Percentiles rank a stretch among this genome's conserved stretches.
Conservation (phyloP, 2,329 filamentous ascomycete genomes). For the Madurella fahalii region DNA sequence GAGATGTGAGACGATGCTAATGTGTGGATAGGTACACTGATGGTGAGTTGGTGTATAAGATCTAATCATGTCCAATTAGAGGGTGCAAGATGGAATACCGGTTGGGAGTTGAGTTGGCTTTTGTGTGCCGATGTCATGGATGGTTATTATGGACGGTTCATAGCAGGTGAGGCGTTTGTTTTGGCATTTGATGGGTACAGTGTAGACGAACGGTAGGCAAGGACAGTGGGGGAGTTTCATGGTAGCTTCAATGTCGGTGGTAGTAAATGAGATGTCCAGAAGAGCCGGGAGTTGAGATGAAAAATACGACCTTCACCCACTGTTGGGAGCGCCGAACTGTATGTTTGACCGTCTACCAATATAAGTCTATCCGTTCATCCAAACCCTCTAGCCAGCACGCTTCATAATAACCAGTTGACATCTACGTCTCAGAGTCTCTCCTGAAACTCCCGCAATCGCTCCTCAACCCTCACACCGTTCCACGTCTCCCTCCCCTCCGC, state of each 20-base stretch:
- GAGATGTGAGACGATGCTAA: slow-evolving; percentile 6
- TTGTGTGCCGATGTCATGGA: neutral
- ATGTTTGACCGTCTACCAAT: too few relatives aligned
- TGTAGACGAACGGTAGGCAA: neutral
- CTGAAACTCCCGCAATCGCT: slow-evolving; percentile 51
- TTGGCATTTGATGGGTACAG: neutral
- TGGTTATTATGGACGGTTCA: neutral
- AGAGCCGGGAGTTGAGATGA: too few relatives aligned
- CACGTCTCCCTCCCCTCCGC: slow-evolving; percentile 51
- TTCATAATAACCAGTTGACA: too few relatives aligned
- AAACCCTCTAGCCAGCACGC: too few relatives aligned
- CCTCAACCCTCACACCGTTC: slow-evolving; percentile 54
- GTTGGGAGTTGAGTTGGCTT: too few relatives aligned
- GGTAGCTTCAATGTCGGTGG: too few relatives aligned
- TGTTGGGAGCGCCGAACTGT: too few relatives aligned
- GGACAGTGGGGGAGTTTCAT: neutral
- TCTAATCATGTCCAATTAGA: slow-evolving; percentile 37
- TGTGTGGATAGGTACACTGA: slow-evolving; percentile 47
- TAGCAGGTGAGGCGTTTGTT: neutral
- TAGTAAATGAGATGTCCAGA: too few relatives aligned
- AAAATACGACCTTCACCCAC: too few relatives aligned
- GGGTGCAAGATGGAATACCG: neutral
- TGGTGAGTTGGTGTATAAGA: slow-evolving; percentile 66
- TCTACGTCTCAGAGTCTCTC: slow-evolving; percentile 30
- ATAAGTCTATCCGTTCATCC: too few relatives aligned